Base-by-base conservation (phyloP, 2,329 filamentous ascomycete species). In the Stylonectria norvegica region DNA sequence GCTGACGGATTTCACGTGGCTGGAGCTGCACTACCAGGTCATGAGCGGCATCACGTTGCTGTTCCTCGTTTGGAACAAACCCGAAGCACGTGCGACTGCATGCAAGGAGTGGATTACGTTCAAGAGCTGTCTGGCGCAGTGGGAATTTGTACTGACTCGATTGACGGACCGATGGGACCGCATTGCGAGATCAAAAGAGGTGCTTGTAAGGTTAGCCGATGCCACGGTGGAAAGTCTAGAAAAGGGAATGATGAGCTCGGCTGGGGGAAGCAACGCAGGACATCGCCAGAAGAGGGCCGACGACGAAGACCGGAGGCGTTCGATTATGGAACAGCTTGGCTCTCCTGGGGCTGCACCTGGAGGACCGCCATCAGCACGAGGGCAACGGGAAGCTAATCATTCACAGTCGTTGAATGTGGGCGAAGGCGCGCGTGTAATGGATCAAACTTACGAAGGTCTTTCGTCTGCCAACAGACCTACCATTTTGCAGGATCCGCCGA, bases 11-110 rank as follows among this genome's bases (percentile, higher is more conserved):
- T 50, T 52, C 20, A 48, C 49, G 2, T 55, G 50, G 52, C 43
- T 53, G 6, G 50, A 53, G 17, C 39, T 55, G 2, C 52, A 55
- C 37, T 49, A 51, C 38, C 52, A 55, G 20, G 38, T 53, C 6
- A 50, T 55, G 47, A 49, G 50, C 36, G 52, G 52, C 12, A 52
- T 55, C 25, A 55, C 50, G 2, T 30, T 55, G 20, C 35, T 55
- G 1, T 55, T 55, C 20, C 23, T 55, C 16, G 49, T 53, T 0
- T 36, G 43, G 34, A 45, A 38, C 20, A 48, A 36, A 19, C 35
- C 42, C 3, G 42, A 45, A 5, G 28, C 40, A 6, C 31, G 42
- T 14, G 27, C 34, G 4, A 31, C 15, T 4, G 45, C 45, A 4
- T 47, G 44, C 35, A 47, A 36, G 5, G 45, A 47, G 4, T 55